Base-by-base conservation (phyloP, 2,329 filamentous ascomycete species). In the Onygenales sp. region DNA sequence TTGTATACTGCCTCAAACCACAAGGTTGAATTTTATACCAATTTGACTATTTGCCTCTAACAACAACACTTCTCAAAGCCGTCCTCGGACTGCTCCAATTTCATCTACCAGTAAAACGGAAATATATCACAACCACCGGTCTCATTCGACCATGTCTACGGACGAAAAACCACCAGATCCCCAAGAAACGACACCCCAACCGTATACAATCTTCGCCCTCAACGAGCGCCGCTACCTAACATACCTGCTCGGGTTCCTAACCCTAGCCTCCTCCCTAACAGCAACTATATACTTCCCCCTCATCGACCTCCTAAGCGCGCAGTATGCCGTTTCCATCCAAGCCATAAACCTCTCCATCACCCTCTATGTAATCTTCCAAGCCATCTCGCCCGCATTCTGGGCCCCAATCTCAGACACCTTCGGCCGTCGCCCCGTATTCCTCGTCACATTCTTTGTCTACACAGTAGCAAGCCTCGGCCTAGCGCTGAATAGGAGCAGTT, bases 371-470 rank as follows among this genome's bases (percentile, higher is more conserved):
- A 51, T 60, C 37, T 55, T 57, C 43, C 58, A 58, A 42, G 58
- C 58, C 34, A 11, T 60, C 13, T 53, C 58, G 2, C 58, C 58
- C 4, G 37, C 53, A n/a, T 10, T 61, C 14, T 53, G 58, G 44
- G 56, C 42, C 40, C 47, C 50, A 27, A 33, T 56, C 11, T 58
- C 58, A 3, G 58, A 59, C 44, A 13, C 47, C 32, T 40, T 60
- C 27, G 58, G 58, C 37, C 58, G 56, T 10, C 43, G 59, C 7
- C 58, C 58, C 17, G 48, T 59, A 8, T 55, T 51, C 42, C 51
- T 62, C 3, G n/a, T 54, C 47, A 60, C 57, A 2, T 44, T 61
- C 8, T 31, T 55, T 3, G 14, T 62, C 7, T 62, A 59, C 44
- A 47, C 39, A 8, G 7, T 57, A 7, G 52, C 42, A 9, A 61